phyloP scores from a whole-genome alignment of 2,329 filamentous ascomycete genomes.

The Parastagonospora nodorum region DNA sequence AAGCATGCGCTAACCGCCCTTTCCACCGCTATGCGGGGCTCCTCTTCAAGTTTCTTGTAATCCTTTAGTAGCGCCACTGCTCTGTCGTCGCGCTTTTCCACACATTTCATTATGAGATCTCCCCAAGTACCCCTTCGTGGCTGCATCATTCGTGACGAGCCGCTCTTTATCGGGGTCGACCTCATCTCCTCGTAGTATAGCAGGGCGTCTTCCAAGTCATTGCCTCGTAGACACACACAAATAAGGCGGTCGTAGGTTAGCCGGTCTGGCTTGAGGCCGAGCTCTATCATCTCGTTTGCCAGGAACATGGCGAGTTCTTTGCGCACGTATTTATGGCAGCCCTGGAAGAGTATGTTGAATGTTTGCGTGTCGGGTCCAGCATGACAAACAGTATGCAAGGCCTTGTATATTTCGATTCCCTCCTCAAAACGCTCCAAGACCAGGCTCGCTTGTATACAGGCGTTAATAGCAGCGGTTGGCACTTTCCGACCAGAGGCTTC shows the following conservation, averaged over 20 bases:
- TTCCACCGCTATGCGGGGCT: slow-evolving; percentile 15
- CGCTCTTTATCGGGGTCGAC: slow-evolving; percentile 6
- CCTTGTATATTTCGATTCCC: slow-evolving; percentile 66
- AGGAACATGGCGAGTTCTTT: slow-evolving; percentile 65
- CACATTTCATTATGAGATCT: slow-evolving; percentile 14
- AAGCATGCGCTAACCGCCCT: slow-evolving; percentile 19
- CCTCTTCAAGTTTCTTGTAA: slow-evolving; percentile 16
- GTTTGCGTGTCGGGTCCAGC: slow-evolving; percentile 57
- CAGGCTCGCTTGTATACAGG: slow-evolving; percentile 59
- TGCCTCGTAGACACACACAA: slow-evolving; percentile 55
- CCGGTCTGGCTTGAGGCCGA: slow-evolving; percentile 60
- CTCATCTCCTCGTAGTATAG: slow-evolving; percentile 59
- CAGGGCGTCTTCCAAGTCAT: slow-evolving; percentile 53
- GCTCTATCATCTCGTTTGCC: slow-evolving; percentile 64
- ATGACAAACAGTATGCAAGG: slow-evolving; percentile 58
- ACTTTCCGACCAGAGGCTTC: slow-evolving; percentile 55
- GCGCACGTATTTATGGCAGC: slow-evolving; percentile 50
- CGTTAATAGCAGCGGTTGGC: slow-evolving; percentile 57
- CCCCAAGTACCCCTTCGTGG: slow-evolving; percentile 26
- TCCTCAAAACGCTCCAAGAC: slow-evolving; percentile 51
- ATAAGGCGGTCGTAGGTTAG: slow-evolving; percentile 68
- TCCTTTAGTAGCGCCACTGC: slow-evolving; percentile 25
- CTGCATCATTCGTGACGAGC: slow-evolving; percentile 6
- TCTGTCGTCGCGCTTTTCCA: slow-evolving; percentile 17
- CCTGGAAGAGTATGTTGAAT: slow-evolving; percentile 65